These are phyloP conservation scores for Verticillium dahliae DNA, from an alignment of 2,329 filamentous ascomycete species.

Conservation along the genomic window DNA sequence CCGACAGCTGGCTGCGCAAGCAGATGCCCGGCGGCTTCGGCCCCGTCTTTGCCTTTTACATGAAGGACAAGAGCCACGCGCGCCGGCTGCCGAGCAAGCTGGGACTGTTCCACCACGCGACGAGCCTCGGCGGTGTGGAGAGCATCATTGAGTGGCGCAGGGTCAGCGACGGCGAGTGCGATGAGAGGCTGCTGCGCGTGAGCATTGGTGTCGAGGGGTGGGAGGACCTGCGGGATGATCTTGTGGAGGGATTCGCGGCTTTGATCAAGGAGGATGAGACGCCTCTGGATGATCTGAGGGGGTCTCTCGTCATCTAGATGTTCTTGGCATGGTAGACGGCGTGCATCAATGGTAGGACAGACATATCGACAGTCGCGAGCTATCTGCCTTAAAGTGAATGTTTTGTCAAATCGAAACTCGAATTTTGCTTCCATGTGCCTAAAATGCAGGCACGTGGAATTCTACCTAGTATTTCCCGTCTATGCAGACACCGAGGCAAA, in stretches of 20 bases:
- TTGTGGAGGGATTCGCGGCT: slow-evolving; percentile 59
- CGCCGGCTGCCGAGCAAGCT: slow-evolving; percentile 70
- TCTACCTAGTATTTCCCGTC: too few species aligned
- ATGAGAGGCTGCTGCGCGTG: slow-evolving; percentile 66
- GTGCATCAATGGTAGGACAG: too few species aligned
- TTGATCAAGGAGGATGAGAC: slow-evolving; percentile 29
- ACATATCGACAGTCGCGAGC: neutral
- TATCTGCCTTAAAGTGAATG: too few species aligned
- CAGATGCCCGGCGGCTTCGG: slow-evolving; percentile 94
- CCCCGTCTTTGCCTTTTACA: slow-evolving; percentile 74
- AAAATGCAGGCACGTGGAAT: too few species aligned
- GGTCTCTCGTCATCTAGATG: neutral
- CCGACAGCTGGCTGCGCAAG: slow-evolving; percentile 63
- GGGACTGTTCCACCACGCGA: slow-evolving; percentile 85
- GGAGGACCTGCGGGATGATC: slow-evolving; percentile 75
- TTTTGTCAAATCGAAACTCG: too few species aligned
- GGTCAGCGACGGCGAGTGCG: slow-evolving; percentile 73
- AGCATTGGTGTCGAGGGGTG: slow-evolving; percentile 83
- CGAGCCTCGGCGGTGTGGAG: slow-evolving; percentile 88
- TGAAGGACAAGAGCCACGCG: slow-evolving; percentile 56
- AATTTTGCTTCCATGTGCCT: too few species aligned
- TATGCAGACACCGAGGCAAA: too few species aligned
- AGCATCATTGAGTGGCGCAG: slow-evolving; percentile 93
- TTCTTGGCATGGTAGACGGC: too few species aligned
- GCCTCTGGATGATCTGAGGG: neutral